Percentiles rank a stretch among this genome's conserved stretches.
These are phyloP conservation scores for Suhomyces sp. DNA, from an alignment of 805 yeast genomes.

Conservation along the genomic window DNA sequence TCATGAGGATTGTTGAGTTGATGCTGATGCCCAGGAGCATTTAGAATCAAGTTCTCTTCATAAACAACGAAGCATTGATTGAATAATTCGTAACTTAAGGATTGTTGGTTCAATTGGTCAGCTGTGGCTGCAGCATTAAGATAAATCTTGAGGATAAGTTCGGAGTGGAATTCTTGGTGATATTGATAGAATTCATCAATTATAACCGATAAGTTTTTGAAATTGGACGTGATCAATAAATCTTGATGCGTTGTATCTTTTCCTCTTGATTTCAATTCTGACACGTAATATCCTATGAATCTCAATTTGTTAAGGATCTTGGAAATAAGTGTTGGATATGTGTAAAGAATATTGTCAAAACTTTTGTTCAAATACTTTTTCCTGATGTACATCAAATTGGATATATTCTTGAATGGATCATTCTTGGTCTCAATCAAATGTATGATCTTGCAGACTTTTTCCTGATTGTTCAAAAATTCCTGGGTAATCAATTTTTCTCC, in stretches of 20 bases:
- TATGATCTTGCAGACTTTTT: slow-evolving; percentile 65
- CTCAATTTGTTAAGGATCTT: slow-evolving; percentile 60
- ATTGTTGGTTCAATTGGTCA: slow-evolving; percentile 70
- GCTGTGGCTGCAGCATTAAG: slow-evolving; percentile 72
- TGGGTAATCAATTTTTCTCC: slow-evolving; percentile 29
- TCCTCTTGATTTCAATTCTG: slow-evolving; percentile 32
- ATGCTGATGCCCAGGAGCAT: slow-evolving; percentile 12
- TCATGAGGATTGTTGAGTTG: slow-evolving; percentile 32
- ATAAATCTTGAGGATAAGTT: slow-evolving; percentile 49
- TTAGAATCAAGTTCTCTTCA: slow-evolving; percentile 54
- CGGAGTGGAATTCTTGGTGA: slow-evolving; percentile 32
- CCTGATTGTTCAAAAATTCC: slow-evolving; percentile 50
- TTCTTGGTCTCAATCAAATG: slow-evolving; percentile 55
- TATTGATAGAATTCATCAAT: slow-evolving; percentile 62
- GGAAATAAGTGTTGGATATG: slow-evolving; percentile 75
- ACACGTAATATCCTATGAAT: slow-evolving; percentile 30
- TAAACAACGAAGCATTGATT: slow-evolving; percentile 84
- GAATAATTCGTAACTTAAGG: slow-evolving; percentile 81
- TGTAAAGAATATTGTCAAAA: slow-evolving; percentile 55
- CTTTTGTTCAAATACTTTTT: slow-evolving; percentile 53
- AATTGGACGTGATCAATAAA: slow-evolving; percentile 47
- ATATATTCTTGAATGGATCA: slow-evolving; percentile 40
- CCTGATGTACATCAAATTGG: slow-evolving; percentile 34
- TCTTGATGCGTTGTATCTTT: slow-evolving; percentile 23
- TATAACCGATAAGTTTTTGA: slow-evolving; percentile 70